Percentiles rank a stretch among this genome's conserved stretches.
Evolutionary conservation across 768 basidiomycete species (phyloP).

Genomic region (Xerocomellus intermedius): DNA sequence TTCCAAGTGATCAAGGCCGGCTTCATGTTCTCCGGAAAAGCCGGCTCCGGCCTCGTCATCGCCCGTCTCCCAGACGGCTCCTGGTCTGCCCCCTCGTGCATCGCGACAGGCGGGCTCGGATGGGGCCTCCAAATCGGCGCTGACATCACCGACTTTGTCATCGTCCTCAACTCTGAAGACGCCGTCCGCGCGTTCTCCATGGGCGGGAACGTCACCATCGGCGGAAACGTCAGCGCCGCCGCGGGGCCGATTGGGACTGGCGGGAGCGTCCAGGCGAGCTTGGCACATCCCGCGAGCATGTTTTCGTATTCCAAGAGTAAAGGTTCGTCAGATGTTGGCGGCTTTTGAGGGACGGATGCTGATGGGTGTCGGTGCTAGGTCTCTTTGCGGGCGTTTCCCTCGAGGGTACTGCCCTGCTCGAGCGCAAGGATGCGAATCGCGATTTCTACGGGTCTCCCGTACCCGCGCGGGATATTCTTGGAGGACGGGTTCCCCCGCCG

Average conservation of each 20-base stretch:
- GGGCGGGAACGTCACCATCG: slow-evolving; percentile 95
- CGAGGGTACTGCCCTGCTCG: slow-evolving; percentile 92
- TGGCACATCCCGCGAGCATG: slow-evolving; percentile 95
- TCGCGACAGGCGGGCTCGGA: slow-evolving; percentile 92
- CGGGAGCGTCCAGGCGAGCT: slow-evolving; percentile 79
- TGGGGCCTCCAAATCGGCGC: slow-evolving; percentile 97
- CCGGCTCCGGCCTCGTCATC: slow-evolving; percentile 90
- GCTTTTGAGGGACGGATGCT: not conserved
- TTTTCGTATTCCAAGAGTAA: slow-evolving; percentile 97
- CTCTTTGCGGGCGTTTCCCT: slow-evolving; percentile 93
- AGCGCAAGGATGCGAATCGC: slow-evolving; percentile 93
- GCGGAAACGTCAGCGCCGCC: slow-evolving; percentile 80
- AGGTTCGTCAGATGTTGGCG: slow-evolving; percentile 37
- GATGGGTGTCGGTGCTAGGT: slow-evolving; percentile 43
- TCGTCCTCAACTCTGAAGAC: slow-evolving; percentile 95
- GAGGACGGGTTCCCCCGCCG: slow-evolving; percentile 94
- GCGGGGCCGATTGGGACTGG: slow-evolving; percentile 96
- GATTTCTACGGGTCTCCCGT: slow-evolving; percentile 94
- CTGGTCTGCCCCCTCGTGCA: slow-evolving; percentile 96
- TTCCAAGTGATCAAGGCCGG: slow-evolving; percentile 94
- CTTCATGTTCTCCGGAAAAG: slow-evolving; percentile 94
- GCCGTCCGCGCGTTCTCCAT: slow-evolving; percentile 94
- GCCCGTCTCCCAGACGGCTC: slow-evolving; percentile 92
- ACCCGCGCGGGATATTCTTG: slow-evolving; percentile 86
- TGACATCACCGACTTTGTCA: slow-evolving; percentile 92